phyloP scores from a whole-genome alignment of 2,329 filamentous ascomycete species.

The Diplodia intermedia region DNA sequence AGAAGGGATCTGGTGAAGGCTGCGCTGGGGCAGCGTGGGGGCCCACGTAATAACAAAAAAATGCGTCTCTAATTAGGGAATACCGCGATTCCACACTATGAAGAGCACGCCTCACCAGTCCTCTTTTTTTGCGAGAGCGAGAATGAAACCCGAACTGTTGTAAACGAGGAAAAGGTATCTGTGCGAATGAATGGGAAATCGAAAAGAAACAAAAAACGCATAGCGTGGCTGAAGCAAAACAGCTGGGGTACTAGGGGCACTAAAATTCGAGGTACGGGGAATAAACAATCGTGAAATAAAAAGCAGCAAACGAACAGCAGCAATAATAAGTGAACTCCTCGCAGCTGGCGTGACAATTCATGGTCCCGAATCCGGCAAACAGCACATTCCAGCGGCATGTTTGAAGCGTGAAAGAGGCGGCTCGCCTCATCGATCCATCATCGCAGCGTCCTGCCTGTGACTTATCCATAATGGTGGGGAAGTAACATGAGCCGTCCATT shows the following conservation, averaged over 20 bases:
- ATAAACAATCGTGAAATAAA: conserved; percentile 1
- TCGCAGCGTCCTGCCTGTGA: conserved; percentile 11
- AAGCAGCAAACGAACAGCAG: not conserved
- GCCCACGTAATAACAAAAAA: not conserved
- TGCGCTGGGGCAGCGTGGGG: not conserved
- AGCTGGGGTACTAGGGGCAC: conserved; percentile 29
- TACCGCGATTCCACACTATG: not conserved
- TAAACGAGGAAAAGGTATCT: conserved; percentile 29
- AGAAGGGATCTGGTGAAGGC: not conserved
- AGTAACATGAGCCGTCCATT: not conserved
- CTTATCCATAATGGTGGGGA: conserved; percentile 18
- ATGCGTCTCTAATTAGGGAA: not conserved
- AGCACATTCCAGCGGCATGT: not conserved
- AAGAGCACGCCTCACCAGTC: conserved; percentile 12
- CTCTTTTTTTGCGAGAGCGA: conserved; percentile 8
- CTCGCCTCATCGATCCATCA: conserved; percentile 23
- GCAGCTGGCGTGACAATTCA: not conserved
- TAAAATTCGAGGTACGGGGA: conserved; percentile 4
- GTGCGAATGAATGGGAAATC: not conserved
- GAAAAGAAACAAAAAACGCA: conserved; percentile 5
- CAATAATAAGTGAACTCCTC: not conserved
- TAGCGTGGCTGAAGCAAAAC: conserved; percentile 10
- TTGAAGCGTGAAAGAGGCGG: not conserved
- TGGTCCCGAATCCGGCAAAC: not conserved
- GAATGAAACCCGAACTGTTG: conserved; percentile 16